These are phyloP conservation scores for Exophiala phaeomuriformis DNA, from an alignment of 2,329 filamentous ascomycete species.

Conservation along the genomic window DNA sequence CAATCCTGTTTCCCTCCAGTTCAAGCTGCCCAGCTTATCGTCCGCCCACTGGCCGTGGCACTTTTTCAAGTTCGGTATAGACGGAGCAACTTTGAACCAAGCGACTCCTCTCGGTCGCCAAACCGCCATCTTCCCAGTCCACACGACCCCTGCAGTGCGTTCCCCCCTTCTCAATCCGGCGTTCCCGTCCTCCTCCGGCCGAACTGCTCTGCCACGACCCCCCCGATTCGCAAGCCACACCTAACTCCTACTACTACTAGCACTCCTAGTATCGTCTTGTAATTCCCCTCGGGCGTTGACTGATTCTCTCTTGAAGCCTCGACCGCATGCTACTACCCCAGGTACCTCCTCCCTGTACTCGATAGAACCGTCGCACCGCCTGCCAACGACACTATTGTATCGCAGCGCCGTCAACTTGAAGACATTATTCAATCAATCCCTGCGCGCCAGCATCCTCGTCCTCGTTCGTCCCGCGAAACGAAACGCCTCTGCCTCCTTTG, in stretches of 20 bases:
- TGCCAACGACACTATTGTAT: not conserved
- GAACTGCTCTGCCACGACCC: not conserved
- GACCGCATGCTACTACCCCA: not conserved
- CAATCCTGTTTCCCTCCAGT: no score
- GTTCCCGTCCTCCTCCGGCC: conserved; percentile 1
- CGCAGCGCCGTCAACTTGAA: not conserved
- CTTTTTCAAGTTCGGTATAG: no score
- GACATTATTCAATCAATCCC: not conserved
- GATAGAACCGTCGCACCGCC: not conserved
- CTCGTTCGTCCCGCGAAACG: not conserved
- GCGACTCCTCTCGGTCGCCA: not conserved
- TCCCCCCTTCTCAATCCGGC: conserved; percentile 1
- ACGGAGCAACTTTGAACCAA: no score
- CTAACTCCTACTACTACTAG: no score
- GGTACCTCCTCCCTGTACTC: not conserved
- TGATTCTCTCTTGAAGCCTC: conserved; percentile 2
- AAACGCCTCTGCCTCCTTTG: not conserved
- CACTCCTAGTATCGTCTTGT: not conserved
- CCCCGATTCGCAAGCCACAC: conserved; percentile 1
- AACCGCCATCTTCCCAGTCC: not conserved
- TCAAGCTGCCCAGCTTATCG: no score
- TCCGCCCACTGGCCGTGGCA: no score
- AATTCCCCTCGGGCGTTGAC: not conserved
- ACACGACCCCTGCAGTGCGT: not conserved
- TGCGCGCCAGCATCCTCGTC: not conserved